A percentile compares a stretch with the other conserved stretches of the same genome.
phyloP scores from a whole-genome alignment of 306 rosid genomes.

The Dryas octopetala region DNA sequence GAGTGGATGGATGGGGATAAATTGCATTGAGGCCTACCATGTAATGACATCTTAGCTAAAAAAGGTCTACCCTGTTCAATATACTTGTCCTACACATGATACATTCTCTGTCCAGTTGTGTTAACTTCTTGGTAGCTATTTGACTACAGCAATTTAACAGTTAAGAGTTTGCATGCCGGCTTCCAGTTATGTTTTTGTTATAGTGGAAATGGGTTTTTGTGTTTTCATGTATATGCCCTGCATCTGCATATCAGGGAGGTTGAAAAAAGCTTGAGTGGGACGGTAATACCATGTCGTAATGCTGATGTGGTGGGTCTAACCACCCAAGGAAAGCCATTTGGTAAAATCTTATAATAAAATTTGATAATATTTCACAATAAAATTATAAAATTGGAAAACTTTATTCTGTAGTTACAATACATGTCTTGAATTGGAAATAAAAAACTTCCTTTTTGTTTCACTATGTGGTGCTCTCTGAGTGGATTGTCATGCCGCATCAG shows the following conservation, averaged over 20 bases:
- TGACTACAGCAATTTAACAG: not conserved
- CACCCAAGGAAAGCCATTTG: too few relatives aligned
- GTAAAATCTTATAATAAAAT: too few relatives aligned
- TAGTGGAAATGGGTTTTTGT: not conserved
- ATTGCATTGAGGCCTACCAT: slow-evolving; percentile 24
- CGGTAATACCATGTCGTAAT: too few relatives aligned
- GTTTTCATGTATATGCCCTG: not conserved
- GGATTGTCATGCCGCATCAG: too few relatives aligned
- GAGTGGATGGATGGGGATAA: slow-evolving; percentile 46
- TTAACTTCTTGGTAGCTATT: not conserved
- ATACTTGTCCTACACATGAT: not conserved
- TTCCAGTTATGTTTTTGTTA: not conserved
- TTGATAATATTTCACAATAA: too few relatives aligned
- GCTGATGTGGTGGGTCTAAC: too few relatives aligned
- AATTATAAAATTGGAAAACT: too few relatives aligned
- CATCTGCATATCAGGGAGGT: not conserved
- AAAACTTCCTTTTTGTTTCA: too few relatives aligned
- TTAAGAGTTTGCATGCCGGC: not conserved
- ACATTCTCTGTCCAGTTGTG: not conserved
- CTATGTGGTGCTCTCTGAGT: too few relatives aligned
- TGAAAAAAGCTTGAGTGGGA: too few relatives aligned
- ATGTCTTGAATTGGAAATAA: too few relatives aligned
- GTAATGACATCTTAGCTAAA: not conserved
- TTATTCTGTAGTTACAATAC: too few relatives aligned
- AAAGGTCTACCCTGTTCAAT: not conserved